A percentile compares a stretch with the other conserved stretches of the same genome.
Evolutionary conservation across 148 eudicot genomes (phyloP).

Genomic region (Drosera capensis): DNA sequence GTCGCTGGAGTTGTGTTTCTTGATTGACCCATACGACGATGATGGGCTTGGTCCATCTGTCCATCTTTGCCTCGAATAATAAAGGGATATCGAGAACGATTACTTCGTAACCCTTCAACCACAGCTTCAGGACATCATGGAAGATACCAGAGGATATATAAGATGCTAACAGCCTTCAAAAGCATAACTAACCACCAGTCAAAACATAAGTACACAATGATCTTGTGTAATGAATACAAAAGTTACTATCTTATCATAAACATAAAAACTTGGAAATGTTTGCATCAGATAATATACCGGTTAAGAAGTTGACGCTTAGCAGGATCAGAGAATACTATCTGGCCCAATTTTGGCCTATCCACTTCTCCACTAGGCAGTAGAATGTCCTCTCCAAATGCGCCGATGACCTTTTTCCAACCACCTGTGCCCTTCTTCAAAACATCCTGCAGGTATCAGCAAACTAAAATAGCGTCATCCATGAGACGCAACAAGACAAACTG

Average conservation of each 20-base stretch:
- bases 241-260: too few species aligned
- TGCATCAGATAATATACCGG: too few species aligned
- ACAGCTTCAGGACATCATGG: constrained; percentile 53
- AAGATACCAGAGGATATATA: constrained; percentile 67
- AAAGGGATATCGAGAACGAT: constrained; percentile 83
- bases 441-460: constrained; percentile 29
- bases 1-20: constrained; percentile 68
- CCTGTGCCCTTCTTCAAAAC: constrained; percentile 85
- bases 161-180: constrained; percentile 67
- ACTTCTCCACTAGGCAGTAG: constrained; percentile 71
- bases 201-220: neutral
- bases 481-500: neutral
- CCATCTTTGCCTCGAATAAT: constrained; percentile 84
- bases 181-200: neutral
- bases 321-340: constrained; percentile 68
- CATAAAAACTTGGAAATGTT: too few species aligned
- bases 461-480: neutral
- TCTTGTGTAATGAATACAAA: too few species aligned
- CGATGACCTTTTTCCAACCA: constrained; percentile 85
- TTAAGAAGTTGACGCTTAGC: constrained; percentile 76
- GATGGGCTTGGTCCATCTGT: constrained; percentile 75
- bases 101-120: constrained; percentile 66
- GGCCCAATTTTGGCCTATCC: constrained; percentile 70
- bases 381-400: constrained; percentile 75
- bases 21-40: constrained; percentile 83